Evolutionary conservation across 805 yeast genomes (phyloP).

Genomic region (Metschnikowia aberdeeniae): DNA sequence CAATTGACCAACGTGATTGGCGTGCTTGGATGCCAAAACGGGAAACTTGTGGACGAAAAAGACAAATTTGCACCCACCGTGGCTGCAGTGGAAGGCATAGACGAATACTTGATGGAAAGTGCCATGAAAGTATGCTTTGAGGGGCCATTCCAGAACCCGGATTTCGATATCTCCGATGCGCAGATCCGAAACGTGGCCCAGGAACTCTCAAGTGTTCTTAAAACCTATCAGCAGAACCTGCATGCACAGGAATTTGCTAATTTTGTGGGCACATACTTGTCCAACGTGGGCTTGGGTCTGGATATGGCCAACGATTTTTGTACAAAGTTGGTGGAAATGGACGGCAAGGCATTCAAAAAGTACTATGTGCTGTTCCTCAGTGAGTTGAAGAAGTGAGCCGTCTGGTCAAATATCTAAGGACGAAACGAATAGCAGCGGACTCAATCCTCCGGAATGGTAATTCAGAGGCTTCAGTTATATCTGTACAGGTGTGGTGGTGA

Average conservation of each 20-base stretch:
- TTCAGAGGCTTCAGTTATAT: no score
- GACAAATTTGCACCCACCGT: constrained; percentile 50
- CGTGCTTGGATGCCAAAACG: constrained; percentile 63
- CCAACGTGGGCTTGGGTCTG: constrained; percentile 53
- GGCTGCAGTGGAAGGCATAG: constrained; percentile 62
- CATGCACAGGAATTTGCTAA: constrained; percentile 44
- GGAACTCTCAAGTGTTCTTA: constrained; percentile 70
- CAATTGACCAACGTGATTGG: constrained; percentile 61
- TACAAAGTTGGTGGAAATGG: constrained; percentile 49
- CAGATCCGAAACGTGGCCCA: constrained; percentile 68
- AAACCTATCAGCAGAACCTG: constrained; percentile 39
- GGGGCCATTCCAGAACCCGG: constrained; percentile 68
- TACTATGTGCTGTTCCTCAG: constrained; percentile 50
- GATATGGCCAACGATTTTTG: constrained; percentile 60
- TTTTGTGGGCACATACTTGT: constrained; percentile 51
- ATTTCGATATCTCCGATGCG: constrained; percentile 71
- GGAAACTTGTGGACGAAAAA: constrained; percentile 52
- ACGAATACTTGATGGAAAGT: constrained; percentile 64
- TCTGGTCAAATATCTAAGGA: no score
- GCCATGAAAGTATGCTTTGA: constrained; percentile 68
- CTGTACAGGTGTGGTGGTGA: no score
- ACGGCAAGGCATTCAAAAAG: constrained; percentile 65
- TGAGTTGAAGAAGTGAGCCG: constrained; percentile 26
- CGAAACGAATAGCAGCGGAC: no score
- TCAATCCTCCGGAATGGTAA: no score